Evolutionary conservation across 2,329 filamentous ascomycete genomes (phyloP).

Genomic region (Pseudocercospora macadamiae): DNA sequence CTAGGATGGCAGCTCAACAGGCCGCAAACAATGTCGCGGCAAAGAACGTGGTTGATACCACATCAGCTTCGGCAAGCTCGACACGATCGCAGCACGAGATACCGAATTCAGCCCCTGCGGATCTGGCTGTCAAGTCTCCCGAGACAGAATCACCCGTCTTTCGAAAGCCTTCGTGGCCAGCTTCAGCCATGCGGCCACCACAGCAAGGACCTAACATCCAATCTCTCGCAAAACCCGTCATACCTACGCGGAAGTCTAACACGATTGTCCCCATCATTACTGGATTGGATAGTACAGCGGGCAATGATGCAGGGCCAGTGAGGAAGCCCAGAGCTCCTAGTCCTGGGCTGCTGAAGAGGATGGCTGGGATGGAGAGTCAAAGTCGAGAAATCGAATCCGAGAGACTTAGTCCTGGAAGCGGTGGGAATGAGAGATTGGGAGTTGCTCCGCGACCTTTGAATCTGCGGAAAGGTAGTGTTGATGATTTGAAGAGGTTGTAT

Average conservation of each 20-base stretch:
- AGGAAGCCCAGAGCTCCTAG: conserved; percentile 41
- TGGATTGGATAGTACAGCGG: conserved; percentile 6
- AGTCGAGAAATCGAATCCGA: not conserved
- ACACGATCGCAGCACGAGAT: not conserved
- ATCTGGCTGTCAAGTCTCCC: conserved; percentile 17
- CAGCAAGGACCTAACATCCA: conserved; percentile 23
- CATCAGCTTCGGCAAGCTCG: conserved; percentile 9
- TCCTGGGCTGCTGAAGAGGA: conserved; percentile 49
- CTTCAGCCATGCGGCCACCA: conserved; percentile 32
- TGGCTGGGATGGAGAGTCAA: conserved; percentile 48
- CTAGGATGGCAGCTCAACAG: conserved; percentile 28
- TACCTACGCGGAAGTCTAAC: conserved; percentile 18
- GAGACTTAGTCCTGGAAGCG: conserved; percentile 9
- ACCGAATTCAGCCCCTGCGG: conserved; percentile 8
- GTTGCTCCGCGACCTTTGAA: conserved; percentile 42
- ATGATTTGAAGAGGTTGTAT: conserved; percentile 52
- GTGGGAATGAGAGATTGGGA: conserved; percentile 5
- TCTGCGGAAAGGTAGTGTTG: conserved; percentile 50
- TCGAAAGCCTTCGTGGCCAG: conserved; percentile 39
- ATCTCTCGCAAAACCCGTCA: conserved; percentile 30
- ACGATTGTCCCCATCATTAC: conserved; percentile 23
- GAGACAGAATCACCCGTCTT: conserved; percentile 30
- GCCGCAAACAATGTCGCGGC: conserved; percentile 22
- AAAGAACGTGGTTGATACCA: conserved; percentile 15
- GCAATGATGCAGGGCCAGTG: conserved; percentile 9